Conservation (phyloP, 495 filamentous ascomycete species). For the Hapsidospora chrysogenum region DNA sequence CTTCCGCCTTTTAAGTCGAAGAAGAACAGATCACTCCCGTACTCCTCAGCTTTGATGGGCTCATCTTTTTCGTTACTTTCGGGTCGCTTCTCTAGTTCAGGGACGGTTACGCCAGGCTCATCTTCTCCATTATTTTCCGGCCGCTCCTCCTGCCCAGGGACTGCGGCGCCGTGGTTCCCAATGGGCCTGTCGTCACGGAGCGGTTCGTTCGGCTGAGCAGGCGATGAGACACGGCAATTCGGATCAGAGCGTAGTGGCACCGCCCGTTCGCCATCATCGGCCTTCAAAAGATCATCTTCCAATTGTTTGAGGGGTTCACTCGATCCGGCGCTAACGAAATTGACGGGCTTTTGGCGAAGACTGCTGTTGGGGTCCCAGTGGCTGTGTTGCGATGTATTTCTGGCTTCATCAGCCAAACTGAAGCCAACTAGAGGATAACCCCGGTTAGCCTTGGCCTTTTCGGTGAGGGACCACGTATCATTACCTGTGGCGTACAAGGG, state of each 20-base stretch:
- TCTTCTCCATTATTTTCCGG: no score
- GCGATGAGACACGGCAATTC: no score
- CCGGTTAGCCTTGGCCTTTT: conserved; percentile 22
- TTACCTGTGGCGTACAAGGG: no score
- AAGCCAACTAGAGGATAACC: conserved; percentile 18
- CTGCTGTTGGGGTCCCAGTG: conserved; percentile 21
- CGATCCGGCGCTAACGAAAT: conserved; percentile 58
- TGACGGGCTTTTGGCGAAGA: conserved; percentile 37
- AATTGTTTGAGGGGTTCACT: conserved; percentile 28
- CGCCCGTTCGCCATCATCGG: background rate
- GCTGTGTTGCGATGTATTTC: conserved; percentile 48
- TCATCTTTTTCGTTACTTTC: background rate
- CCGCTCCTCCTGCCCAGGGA: no score
- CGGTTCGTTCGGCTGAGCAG: no score
- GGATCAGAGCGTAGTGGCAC: no score
- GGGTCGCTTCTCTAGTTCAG: background rate
- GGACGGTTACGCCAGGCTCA: background rate
- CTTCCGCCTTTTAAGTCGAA: no score
- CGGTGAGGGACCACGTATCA: no score
- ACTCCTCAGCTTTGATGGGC: no score
- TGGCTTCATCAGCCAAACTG: conserved; percentile 60
- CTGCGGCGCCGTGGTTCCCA: no score
- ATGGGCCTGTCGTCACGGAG: no score
- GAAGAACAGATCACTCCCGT: no score
- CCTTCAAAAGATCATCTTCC: background rate